Conservation (phyloP, 192 early-diverging fungal species). For the Coemansia sp. region DNA sequence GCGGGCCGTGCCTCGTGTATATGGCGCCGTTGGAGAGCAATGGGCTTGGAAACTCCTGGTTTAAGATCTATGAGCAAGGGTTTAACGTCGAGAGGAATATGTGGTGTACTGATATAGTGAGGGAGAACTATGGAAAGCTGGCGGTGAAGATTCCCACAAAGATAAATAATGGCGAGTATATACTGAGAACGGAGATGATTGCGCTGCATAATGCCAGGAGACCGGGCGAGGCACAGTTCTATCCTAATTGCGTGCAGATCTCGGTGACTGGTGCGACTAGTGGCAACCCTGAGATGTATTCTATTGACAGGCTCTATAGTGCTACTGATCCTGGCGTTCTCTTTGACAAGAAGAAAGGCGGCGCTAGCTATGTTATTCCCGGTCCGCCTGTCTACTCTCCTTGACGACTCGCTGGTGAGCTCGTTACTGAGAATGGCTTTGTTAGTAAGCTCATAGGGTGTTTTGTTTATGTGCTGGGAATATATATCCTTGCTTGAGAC, state of each 20-base stretch:
- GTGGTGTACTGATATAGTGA: constrained; percentile 33
- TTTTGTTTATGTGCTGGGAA: too few relatives aligned
- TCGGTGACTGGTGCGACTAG: constrained; percentile 15
- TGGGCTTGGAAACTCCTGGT: constrained; percentile 25
- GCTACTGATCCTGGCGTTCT: constrained; percentile 18
- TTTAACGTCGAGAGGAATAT: constrained; percentile 9
- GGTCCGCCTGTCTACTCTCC: constrained; percentile 23
- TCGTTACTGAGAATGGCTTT: too few relatives aligned
- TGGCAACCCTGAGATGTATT: constrained; percentile 13
- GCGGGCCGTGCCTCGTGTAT: constrained; percentile 31
- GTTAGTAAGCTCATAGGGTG: too few relatives aligned
- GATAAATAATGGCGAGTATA: constrained; percentile 32
- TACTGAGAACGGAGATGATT: constrained; percentile 38
- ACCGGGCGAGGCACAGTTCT: constrained; percentile 18
- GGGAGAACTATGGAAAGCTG: constrained; percentile 22
- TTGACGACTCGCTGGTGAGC: not conserved
- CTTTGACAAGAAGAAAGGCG: constrained; percentile 15
- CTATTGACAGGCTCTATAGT: constrained; percentile 28
- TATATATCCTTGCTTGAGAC: too few relatives aligned
- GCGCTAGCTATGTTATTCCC: constrained; percentile 22
- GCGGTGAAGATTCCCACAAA: constrained; percentile 21
- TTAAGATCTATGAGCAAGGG: constrained; percentile 40
- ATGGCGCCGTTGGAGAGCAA: constrained; percentile 37
- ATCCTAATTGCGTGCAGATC: constrained; percentile 31
- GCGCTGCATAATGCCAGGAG: constrained; percentile 22